Base-by-base conservation (phyloP, 2,329 filamentous ascomycete genomes). In the Volutella citrinella region DNA sequence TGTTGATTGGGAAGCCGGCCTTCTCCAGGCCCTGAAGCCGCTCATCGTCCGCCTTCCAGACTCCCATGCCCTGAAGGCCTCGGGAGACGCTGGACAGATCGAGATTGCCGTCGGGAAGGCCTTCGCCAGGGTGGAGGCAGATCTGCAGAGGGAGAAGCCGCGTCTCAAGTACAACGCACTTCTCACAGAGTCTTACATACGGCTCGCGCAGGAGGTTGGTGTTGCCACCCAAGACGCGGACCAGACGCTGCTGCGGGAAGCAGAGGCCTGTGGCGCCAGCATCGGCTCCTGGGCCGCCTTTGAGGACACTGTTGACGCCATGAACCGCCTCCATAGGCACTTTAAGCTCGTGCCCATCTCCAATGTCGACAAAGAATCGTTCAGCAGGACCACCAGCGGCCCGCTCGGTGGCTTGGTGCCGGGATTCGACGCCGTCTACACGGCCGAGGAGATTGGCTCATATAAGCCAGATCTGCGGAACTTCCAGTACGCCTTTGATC, bases 1-100 rank as follows among this genome's bases (percentile, higher is more conserved):
- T 5, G 77, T 90, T 40, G 83, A 90, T 66, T 88, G 83, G 84
- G 82, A 88, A 57, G 56, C 65, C n/a, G 83, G 83, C 38, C 73
- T 87, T 36, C 59, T 73, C 32, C 45, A 59, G 4, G 68, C 73
- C 4, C 68, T 88, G 3, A 49, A 59, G 16, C 68, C 74, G 1
- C 52, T 76, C 7, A 58, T 70, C 34, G 51, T 67, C 23, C 60
- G 55, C n/a, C 60, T 73, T 0, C 61, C 66, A 0, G 18, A 56
- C 4, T 42, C 54, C 6, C 60, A 71, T 45, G 52, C 60, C 1
- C 52, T 61, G 31, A 49, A 46, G 28, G 58, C 56, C 24, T 60
- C 69, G 68, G 68, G 79, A 31, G 74, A 84, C 0, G 42, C 63
- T 0, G 51, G 59, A 4, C 51, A 55, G 19, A 63, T 40, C 16